These are phyloP conservation scores for Beauveria rudraprayagi DNA, from an alignment of 2,329 filamentous ascomycete species.

Conservation along the genomic window DNA sequence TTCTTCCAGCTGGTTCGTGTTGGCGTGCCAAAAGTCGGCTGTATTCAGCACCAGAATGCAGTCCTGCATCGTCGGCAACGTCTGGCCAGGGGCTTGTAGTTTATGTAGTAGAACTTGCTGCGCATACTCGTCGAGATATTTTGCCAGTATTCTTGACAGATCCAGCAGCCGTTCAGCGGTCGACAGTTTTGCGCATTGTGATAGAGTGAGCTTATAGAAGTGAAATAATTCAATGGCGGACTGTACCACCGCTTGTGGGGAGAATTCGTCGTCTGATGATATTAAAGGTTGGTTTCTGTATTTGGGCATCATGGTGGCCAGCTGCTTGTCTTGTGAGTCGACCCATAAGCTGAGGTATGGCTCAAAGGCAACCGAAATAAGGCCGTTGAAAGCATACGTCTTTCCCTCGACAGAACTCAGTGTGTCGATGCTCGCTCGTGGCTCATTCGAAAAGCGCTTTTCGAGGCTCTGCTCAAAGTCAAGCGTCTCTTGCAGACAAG, in stretches of 20 bases:
- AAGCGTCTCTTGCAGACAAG: slow-evolving; percentile 87
- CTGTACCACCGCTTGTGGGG: slow-evolving; percentile 76
- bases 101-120: slow-evolving; percentile 81
- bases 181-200: slow-evolving; percentile 92
- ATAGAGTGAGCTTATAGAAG: slow-evolving; percentile 86
- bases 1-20: slow-evolving; percentile 87
- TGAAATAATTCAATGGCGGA: slow-evolving; percentile 97
- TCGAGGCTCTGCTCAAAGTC: slow-evolving; percentile 94
- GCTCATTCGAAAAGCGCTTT: slow-evolving; percentile 64
- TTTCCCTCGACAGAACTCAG: slow-evolving; percentile 69
- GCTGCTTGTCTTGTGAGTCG: slow-evolving; percentile 85
- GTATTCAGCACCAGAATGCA: slow-evolving; percentile 86
- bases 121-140: slow-evolving; percentile 91
- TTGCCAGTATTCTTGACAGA: slow-evolving; percentile 75
- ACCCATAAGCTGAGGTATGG: slow-evolving; percentile 97
- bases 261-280: slow-evolving; percentile 84
- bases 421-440: slow-evolving; percentile 82
- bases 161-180: slow-evolving; percentile 83
- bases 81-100: slow-evolving; percentile 48
- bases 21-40: slow-evolving; percentile 93
- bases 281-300: slow-evolving; percentile 78
- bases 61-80: slow-evolving; percentile 57
- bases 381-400: slow-evolving; percentile 71
- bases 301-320: slow-evolving; percentile 75
- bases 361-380: slow-evolving; percentile 94